A percentile compares a stretch with the other conserved stretches of the same genome.
Conservation (phyloP, 2,329 filamentous ascomycete genomes). For the Drechslerella stenobrocha region DNA sequence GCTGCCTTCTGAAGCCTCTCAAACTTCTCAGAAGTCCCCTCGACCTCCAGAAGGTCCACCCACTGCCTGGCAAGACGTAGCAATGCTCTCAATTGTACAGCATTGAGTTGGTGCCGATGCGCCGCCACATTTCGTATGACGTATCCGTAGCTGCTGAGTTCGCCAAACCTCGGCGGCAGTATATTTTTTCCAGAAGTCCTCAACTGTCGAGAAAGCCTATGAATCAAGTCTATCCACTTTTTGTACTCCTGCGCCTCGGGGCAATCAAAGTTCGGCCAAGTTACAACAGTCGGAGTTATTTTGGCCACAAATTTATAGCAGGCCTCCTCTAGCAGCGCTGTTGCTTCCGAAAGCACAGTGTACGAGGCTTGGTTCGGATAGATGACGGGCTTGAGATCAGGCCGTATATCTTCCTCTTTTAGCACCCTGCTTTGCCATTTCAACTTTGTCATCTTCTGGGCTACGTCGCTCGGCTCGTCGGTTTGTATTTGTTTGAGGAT, state of each 20-base stretch:
- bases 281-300: constrained; percentile 15
- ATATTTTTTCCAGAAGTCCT: constrained; percentile 14
- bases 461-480: neutral
- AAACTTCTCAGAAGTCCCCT: constrained; percentile 13
- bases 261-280: constrained; percentile 31
- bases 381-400: constrained; percentile 29
- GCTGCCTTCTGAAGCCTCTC: constrained; percentile 19
- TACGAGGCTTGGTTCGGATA: constrained; percentile 27
- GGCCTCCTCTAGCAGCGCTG: constrained; percentile 29
- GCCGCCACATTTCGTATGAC: constrained; percentile 43
- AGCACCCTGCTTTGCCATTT: constrained; percentile 25
- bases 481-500: constrained; percentile 9
- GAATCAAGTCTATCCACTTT: constrained; percentile 27
- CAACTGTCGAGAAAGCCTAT: constrained; percentile 10
- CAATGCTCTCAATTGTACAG: constrained; percentile 29
- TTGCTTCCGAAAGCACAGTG: constrained; percentile 35
- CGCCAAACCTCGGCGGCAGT: constrained; percentile 20
- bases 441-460: neutral
- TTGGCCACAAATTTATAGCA: constrained; percentile 20
- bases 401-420: neutral
- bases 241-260: constrained; percentile 44
- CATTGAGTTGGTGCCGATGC: constrained; percentile 33
- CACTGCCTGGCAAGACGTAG: constrained; percentile 14
- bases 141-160: constrained; percentile 17
- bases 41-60: constrained; percentile 23